phyloP scores from a whole-genome alignment of 2,329 filamentous ascomycete species.

The Venturia aucupariae region DNA sequence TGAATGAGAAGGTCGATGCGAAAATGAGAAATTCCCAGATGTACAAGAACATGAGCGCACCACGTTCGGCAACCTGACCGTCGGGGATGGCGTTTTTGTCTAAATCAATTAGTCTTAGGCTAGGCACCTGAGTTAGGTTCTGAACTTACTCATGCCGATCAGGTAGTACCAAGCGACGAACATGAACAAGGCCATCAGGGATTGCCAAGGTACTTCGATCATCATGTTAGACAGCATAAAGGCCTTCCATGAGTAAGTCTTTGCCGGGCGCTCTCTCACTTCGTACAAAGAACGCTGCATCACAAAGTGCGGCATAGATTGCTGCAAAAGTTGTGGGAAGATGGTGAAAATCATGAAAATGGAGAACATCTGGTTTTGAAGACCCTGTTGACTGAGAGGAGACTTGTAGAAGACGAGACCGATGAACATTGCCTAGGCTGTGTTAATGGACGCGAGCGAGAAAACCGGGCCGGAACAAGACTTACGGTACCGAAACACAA shows the following conservation, averaged over 20 bases:
- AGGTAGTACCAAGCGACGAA: conserved; percentile 82
- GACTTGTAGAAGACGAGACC: conserved; percentile 72
- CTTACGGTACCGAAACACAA: conserved; percentile 44
- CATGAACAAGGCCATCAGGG: conserved; percentile 65
- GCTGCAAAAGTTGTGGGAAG: conserved; percentile 69
- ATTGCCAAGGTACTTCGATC: conserved; percentile 80
- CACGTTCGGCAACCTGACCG: conserved; percentile 56
- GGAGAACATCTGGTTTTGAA: conserved; percentile 80
- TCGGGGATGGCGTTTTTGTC: conserved; percentile 56
- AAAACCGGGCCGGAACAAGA: background rate
- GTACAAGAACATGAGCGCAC: conserved; percentile 70
- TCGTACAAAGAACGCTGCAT: conserved; percentile 75
- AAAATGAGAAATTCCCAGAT: conserved; percentile 69
- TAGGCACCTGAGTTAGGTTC: background rate
- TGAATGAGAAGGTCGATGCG: conserved; percentile 69
- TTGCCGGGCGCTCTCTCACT: conserved; percentile 73
- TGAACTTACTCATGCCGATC: conserved; percentile 48
- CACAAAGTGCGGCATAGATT: conserved; percentile 81
- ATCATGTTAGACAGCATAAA: conserved; percentile 78
- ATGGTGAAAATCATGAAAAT: conserved; percentile 76
- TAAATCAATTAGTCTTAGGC: conserved; percentile 20
- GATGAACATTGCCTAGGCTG: conserved; percentile 57
- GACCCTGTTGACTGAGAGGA: conserved; percentile 61
- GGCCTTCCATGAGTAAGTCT: conserved; percentile 76
- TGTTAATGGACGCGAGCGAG: conserved; percentile 15